Percentiles rank a stretch among this genome's conserved stretches.
Evolutionary conservation across 345 rosid species (phyloP).

Genomic region (Brassica incana): DNA sequence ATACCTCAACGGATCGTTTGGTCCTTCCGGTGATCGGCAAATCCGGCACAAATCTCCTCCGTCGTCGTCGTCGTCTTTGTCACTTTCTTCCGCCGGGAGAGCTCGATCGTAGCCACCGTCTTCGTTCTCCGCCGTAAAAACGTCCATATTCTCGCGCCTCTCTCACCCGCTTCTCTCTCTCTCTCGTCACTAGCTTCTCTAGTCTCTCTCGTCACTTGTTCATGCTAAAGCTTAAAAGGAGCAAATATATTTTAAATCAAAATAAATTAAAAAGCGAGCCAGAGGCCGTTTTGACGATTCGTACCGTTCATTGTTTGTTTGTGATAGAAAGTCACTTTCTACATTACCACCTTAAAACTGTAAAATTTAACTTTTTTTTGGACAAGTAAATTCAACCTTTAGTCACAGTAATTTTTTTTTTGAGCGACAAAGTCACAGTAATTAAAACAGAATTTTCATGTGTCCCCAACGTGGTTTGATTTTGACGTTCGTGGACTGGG

Average conservation of each 20-base stretch:
- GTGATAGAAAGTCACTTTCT: background rate
- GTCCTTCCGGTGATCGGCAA: conserved; percentile 16
- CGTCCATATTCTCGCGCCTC: background rate
- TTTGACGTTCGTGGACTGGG: background rate
- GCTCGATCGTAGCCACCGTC: background rate
- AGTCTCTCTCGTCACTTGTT: background rate
- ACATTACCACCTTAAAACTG: background rate
- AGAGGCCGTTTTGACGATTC: conserved; percentile 3
- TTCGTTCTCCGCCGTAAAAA: background rate
- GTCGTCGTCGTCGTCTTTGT: background rate
- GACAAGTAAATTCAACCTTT: background rate
- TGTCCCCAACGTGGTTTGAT: background rate
- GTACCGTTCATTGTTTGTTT: background rate
- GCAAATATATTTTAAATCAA: background rate
- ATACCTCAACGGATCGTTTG: conserved; percentile 24
- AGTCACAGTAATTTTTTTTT: background rate
- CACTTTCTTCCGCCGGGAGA: background rate
- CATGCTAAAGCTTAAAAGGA: conserved; percentile 3
- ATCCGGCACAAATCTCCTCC: conserved; percentile 20
- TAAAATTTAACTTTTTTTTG: background rate
- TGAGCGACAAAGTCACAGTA: background rate
- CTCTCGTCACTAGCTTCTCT: background rate
- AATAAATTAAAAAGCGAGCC: background rate
- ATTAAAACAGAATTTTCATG: background rate
- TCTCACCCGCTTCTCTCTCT: background rate